These are phyloP conservation scores for Teunomyces aglyptinius DNA, from an alignment of 805 yeast genomes.

Conservation along the genomic window DNA sequence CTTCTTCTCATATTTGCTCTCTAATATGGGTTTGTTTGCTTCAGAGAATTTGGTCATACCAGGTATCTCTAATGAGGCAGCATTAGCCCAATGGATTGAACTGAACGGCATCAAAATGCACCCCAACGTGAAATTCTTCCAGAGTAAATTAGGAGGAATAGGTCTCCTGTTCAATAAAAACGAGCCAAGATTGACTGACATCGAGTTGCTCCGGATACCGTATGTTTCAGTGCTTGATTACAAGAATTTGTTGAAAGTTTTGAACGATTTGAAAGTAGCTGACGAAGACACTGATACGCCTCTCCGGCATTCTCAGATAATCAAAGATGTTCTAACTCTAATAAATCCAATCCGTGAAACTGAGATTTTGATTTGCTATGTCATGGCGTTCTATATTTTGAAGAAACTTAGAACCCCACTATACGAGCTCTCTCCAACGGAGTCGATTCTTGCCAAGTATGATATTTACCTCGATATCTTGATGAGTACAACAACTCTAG, in stretches of 20 bases:
- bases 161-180: slow-evolving; percentile 25
- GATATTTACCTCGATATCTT: slow-evolving; percentile 33
- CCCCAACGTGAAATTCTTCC: slow-evolving; percentile 14
- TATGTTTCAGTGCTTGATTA: slow-evolving; percentile 16
- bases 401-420: background rate
- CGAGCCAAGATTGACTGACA: slow-evolving; percentile 5
- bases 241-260: slow-evolving; percentile 14
- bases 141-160: slow-evolving; percentile 29
- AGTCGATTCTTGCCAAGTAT: slow-evolving; percentile 20
- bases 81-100: slow-evolving; percentile 1
- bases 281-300: slow-evolving; percentile 8
- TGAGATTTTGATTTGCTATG: slow-evolving; percentile 24
- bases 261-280: slow-evolving; percentile 17
- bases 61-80: slow-evolving; percentile 1
- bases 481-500: slow-evolving; percentile 21
- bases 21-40: background rate
- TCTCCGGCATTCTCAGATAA: slow-evolving; percentile 17
- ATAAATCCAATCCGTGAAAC: slow-evolving; percentile 28
- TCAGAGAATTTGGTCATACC: slow-evolving; percentile 3
- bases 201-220: slow-evolving; percentile 12
- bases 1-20: background rate
- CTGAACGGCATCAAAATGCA: slow-evolving; percentile 14
- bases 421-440: background rate
- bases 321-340: slow-evolving; percentile 18
- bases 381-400: slow-evolving; percentile 19